phyloP scores from a whole-genome alignment of 805 yeast species.

The Saccharomycopsis olivae region DNA sequence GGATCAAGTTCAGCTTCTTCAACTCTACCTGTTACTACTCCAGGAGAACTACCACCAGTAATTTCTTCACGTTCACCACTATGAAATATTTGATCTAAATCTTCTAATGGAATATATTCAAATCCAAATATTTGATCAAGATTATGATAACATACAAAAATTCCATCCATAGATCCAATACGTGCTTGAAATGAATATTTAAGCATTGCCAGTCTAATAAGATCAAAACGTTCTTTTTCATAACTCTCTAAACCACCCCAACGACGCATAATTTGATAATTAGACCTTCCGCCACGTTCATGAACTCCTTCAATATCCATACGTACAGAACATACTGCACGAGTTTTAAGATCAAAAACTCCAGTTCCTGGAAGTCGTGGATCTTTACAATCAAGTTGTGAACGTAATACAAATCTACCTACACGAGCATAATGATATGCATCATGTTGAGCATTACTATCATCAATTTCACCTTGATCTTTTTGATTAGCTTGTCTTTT shows the following conservation, averaged over 20 bases:
- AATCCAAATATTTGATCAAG: conserved; percentile 75
- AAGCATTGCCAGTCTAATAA: conserved; percentile 63
- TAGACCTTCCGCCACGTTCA: conserved; percentile 31
- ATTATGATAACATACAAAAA: conserved; percentile 86
- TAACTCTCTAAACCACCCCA: conserved; percentile 69
- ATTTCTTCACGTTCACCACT: conserved; percentile 7
- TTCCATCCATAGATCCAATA: conserved; percentile 95
- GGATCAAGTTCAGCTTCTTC: background rate
- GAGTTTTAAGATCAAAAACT: conserved; percentile 80
- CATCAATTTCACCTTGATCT: conserved; percentile 17
- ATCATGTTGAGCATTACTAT: conserved; percentile 20
- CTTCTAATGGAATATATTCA: conserved; percentile 69
- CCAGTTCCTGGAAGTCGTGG: conserved; percentile 78
- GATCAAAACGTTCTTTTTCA: conserved; percentile 68
- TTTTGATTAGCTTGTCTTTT: conserved; percentile 18
- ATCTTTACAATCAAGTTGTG: conserved; percentile 83
- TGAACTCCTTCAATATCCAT: conserved; percentile 61
- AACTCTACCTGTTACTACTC: background rate
- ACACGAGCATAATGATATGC: conserved; percentile 66
- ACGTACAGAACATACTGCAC: conserved; percentile 83
- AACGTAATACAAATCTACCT: conserved; percentile 69
- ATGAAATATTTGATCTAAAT: conserved; percentile 58
- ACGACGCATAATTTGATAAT: conserved; percentile 54
- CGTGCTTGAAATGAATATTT: conserved; percentile 88
- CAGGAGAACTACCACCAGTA: background rate